These are phyloP conservation scores for Sapria himalayana DNA, from an alignment of 345 rosid species.

Conservation along the genomic window DNA sequence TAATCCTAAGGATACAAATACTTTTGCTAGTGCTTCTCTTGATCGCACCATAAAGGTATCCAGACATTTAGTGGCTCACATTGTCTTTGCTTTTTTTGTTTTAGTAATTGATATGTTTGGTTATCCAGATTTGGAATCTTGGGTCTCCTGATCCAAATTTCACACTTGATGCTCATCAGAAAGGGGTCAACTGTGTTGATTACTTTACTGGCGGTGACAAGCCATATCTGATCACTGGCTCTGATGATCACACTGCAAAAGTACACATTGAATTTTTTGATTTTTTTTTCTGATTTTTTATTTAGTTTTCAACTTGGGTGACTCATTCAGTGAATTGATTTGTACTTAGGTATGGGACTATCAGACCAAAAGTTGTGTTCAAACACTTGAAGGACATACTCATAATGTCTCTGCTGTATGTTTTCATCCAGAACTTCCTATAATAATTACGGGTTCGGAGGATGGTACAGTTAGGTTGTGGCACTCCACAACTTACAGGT, in stretches of 20 bases:
- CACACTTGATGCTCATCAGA: slow-evolving; percentile 85
- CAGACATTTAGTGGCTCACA: slow-evolving; percentile 1
- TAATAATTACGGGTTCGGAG: slow-evolving; percentile 67
- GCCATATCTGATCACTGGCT: slow-evolving; percentile 76
- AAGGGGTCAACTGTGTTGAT: slow-evolving; percentile 85
- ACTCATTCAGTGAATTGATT: not conserved
- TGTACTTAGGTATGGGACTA: slow-evolving; percentile 59
- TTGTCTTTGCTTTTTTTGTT: slow-evolving; percentile 5
- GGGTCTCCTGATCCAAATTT: slow-evolving; percentile 89
- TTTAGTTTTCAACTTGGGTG: slow-evolving; percentile 1
- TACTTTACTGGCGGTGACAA: slow-evolving; percentile 92
- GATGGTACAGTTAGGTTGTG: slow-evolving; percentile 70
- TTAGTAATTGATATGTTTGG: slow-evolving; percentile 8
- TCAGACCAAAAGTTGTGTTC: slow-evolving; percentile 66
- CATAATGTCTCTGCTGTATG: slow-evolving; percentile 69
- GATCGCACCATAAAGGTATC: slow-evolving; percentile 80
- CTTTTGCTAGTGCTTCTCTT: slow-evolving; percentile 96
- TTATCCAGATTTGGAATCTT: slow-evolving; percentile 73
- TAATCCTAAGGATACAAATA: slow-evolving; percentile 76
- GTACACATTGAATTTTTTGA: slow-evolving; percentile 12
- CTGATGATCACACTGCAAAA: slow-evolving; percentile 94
- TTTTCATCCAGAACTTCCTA: slow-evolving; percentile 75
- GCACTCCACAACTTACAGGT: slow-evolving; percentile 77
- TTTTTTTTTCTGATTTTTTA: not conserved
- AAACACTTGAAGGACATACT: slow-evolving; percentile 68